phyloP scores from a whole-genome alignment of 2,329 filamentous ascomycete species.

The Aureobasidium sp. region DNA sequence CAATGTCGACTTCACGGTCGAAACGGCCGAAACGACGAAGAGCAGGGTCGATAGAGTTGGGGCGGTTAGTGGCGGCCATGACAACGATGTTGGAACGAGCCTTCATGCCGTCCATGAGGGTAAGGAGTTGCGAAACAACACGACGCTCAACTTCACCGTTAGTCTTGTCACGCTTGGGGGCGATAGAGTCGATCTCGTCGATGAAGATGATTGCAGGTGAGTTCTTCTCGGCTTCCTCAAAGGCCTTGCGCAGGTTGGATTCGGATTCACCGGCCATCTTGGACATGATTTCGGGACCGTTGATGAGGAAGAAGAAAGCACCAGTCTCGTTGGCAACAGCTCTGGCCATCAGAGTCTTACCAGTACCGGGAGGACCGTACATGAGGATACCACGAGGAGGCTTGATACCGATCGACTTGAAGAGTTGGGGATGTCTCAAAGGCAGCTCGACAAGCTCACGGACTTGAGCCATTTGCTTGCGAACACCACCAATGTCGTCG shows the following conservation, averaged over 20 bases:
- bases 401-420: constrained; percentile 99
- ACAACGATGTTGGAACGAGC: constrained; percentile 96
- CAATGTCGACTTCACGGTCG: constrained; percentile 97
- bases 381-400: constrained; percentile 96
- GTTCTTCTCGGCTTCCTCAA: constrained; percentile 99
- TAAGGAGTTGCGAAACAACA: constrained; percentile 93
- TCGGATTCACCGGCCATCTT: constrained; percentile 99
- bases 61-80: constrained; percentile 98
- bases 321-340: constrained; percentile 98
- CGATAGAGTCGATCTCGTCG: constrained; percentile 98
- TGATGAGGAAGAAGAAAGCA: constrained; percentile 99
- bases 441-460: constrained; percentile 97
- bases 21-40: constrained; percentile 97
- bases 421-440: constrained; percentile 91
- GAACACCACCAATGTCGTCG: constrained; percentile 97
- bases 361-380: constrained; percentile 88
- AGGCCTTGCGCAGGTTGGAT: constrained; percentile 97
- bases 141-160: constrained; percentile 98
- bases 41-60: constrained; percentile 96
- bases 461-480: constrained; percentile 99
- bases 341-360: constrained; percentile 98
- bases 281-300: constrained; percentile 99
- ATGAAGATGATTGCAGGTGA: constrained; percentile 99
- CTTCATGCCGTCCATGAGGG: constrained; percentile 99
- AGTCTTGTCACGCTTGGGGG: constrained; percentile 99